These are phyloP conservation scores for Incumbomyces delicatus DNA, from an alignment of 2,329 filamentous ascomycete genomes.

Conservation along the genomic window DNA sequence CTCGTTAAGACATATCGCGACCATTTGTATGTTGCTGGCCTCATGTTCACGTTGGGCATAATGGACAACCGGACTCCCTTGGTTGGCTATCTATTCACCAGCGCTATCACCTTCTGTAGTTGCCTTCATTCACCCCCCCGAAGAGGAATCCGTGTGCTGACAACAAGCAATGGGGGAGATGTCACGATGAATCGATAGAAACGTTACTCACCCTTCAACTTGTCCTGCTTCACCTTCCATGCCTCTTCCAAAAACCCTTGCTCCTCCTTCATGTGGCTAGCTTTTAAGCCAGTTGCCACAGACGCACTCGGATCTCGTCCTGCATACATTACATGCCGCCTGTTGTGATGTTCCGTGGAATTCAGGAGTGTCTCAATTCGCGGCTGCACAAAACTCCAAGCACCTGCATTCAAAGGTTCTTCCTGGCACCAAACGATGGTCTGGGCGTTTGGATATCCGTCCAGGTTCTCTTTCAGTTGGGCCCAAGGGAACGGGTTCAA, in stretches of 20 bases:
- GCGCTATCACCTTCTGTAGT: no score
- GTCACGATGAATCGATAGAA: no score
- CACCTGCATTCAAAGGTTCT: constrained; percentile 93
- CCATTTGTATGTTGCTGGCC: no score
- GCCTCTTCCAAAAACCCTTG: constrained; percentile 64
- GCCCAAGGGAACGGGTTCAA: constrained; percentile 98
- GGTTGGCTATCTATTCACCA: no score
- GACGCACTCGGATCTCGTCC: constrained; percentile 87
- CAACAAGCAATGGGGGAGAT: no score
- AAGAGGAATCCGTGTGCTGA: no score
- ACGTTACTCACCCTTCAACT: constrained; percentile 46
- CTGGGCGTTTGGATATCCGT: constrained; percentile 94
- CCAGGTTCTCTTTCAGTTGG: constrained; percentile 90
- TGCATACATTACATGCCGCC: constrained; percentile 94
- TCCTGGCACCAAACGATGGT: constrained; percentile 97
- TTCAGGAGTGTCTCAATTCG: constrained; percentile 95
- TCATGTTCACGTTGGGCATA: no score
- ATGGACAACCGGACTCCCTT: no score
- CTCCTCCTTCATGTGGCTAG: constrained; percentile 83
- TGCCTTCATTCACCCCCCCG: no score
- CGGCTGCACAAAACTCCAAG: constrained; percentile 95
- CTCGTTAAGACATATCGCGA: no score
- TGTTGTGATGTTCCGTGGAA: constrained; percentile 81
- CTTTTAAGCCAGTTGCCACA: constrained; percentile 88
- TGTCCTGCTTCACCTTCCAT: constrained; percentile 54